Conservation (phyloP, 2,329 filamentous ascomycete genomes). For the Xylariales sp. region DNA sequence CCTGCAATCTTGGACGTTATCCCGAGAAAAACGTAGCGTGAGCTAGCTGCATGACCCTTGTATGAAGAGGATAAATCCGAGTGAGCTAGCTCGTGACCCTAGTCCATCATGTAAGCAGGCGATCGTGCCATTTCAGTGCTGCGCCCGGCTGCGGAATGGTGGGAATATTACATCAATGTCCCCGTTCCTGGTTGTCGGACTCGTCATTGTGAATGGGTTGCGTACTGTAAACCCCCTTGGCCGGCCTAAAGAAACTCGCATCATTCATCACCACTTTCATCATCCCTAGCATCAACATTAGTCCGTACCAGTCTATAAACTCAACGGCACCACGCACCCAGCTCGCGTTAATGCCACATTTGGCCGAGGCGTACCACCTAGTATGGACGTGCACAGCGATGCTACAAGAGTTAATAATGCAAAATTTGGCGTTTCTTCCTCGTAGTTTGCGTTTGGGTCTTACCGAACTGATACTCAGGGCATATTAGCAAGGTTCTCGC, state of each 20-base stretch:
- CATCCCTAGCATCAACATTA: constrained; percentile 40
- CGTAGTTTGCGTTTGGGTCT: too few relatives aligned
- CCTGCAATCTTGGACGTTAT: constrained; percentile 12
- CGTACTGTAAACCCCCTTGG: constrained; percentile 31
- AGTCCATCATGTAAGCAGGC: constrained; percentile 49
- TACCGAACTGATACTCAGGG: too few relatives aligned
- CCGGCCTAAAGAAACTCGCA: not conserved
- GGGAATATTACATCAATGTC: too few relatives aligned
- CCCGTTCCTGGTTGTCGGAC: constrained; percentile 23
- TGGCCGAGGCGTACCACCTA: constrained; percentile 50
- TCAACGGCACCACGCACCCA: constrained; percentile 43
- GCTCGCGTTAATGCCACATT: constrained; percentile 52
- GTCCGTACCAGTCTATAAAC: constrained; percentile 38
- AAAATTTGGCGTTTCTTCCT: too few relatives aligned
- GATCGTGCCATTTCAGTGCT: too few relatives aligned
- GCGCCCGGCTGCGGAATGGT: too few relatives aligned
- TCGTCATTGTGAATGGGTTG: constrained; percentile 41
- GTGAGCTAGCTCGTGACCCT: constrained; percentile 26
- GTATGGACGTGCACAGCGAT: too few relatives aligned
- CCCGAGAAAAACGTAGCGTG: constrained; percentile 42
- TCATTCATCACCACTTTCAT: constrained; percentile 17
- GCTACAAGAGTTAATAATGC: too few relatives aligned
- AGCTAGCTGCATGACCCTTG: constrained; percentile 43
- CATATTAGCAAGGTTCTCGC: too few relatives aligned
- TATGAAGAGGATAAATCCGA: constrained; percentile 36